Percentiles rank a stretch among this genome's conserved stretches.
Conservation (phyloP, 176 grass and related monocot genomes). For the Raddia distichophylla region DNA sequence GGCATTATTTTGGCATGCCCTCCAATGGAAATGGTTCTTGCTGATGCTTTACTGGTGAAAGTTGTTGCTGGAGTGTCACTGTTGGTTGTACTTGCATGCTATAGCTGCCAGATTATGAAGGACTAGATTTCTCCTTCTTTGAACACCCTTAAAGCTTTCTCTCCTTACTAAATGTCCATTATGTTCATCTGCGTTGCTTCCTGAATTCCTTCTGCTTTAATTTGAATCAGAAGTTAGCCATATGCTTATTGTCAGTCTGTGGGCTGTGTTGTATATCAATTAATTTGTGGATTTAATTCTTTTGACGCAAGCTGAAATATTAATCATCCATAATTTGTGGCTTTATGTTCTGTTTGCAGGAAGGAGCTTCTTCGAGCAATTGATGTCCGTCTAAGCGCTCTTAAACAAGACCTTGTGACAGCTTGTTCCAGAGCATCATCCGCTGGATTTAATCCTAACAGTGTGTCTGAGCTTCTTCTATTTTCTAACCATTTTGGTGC, state of each 20-base stretch:
- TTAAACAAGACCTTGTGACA: slow-evolving; percentile 81
- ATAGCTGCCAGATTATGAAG: slow-evolving; percentile 5
- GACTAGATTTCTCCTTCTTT: background rate
- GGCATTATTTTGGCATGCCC: background rate
- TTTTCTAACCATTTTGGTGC: slow-evolving; percentile 90
- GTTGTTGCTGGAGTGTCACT: background rate
- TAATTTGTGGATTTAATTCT: slow-evolving; percentile 15
- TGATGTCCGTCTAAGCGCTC: slow-evolving; percentile 80
- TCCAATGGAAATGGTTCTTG: slow-evolving; percentile 9
- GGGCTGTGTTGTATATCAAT: background rate
- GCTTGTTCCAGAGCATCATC: slow-evolving; percentile 85
- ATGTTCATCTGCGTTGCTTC: background rate
- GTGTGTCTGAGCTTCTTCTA: slow-evolving; percentile 71
- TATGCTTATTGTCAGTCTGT: background rate
- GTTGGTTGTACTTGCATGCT: background rate
- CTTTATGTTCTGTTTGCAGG: slow-evolving; percentile 52
- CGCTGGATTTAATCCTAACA: slow-evolving; percentile 71
- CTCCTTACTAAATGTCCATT: slow-evolving; percentile 7
- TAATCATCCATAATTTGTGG: slow-evolving; percentile 27
- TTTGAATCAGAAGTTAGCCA: background rate
- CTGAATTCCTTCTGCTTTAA: background rate
- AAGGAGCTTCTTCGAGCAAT: slow-evolving; percentile 91
- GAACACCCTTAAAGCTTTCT: background rate
- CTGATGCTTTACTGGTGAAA: slow-evolving; percentile 18
- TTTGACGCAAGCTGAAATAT: background rate